Percentiles rank a stretch among this genome's conserved stretches.
phyloP scores from a whole-genome alignment of 176 grass and related monocot genomes.

The Phoenix dactylifera region DNA sequence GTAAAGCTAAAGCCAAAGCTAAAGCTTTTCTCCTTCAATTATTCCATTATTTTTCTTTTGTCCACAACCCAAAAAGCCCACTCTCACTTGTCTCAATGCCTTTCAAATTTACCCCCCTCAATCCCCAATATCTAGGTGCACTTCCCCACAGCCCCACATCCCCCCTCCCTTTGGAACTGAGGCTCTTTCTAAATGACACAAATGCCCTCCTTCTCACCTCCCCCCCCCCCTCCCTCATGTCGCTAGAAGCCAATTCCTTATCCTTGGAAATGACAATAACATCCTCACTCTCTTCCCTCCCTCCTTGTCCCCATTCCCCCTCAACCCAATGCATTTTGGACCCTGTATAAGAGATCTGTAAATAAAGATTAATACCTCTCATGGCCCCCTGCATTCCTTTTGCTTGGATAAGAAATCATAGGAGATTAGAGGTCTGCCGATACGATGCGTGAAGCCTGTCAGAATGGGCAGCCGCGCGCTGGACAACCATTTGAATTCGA shows the following conservation, averaged over 20 bases:
- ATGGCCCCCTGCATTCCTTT: neutral
- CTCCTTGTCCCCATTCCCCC: neutral
- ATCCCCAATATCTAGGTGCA: neutral
- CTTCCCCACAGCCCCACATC: neutral
- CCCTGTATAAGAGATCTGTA: neutral
- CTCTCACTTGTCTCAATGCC: neutral
- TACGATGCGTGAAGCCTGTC: neutral
- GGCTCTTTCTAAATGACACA: no score
- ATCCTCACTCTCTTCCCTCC: neutral
- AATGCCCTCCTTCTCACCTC: neutral
- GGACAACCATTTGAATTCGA: no score
- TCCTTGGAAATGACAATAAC: neutral
- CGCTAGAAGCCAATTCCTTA: neutral
- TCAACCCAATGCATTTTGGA: neutral
- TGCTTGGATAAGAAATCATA: neutral
- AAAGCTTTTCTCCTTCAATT: neutral
- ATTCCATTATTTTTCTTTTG: constrained; percentile 1
- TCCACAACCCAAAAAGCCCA: neutral
- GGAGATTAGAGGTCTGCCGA: neutral
- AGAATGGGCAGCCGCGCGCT: no score
- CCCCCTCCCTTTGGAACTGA: no score
- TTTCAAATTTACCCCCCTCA: neutral
- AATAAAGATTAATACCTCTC: no score
- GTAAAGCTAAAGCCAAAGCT: neutral
- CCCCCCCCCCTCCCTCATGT: neutral